Base-by-base conservation (phyloP, 1,284 basidiomycete species). In the Pseudozyma tsukubaensis region DNA sequence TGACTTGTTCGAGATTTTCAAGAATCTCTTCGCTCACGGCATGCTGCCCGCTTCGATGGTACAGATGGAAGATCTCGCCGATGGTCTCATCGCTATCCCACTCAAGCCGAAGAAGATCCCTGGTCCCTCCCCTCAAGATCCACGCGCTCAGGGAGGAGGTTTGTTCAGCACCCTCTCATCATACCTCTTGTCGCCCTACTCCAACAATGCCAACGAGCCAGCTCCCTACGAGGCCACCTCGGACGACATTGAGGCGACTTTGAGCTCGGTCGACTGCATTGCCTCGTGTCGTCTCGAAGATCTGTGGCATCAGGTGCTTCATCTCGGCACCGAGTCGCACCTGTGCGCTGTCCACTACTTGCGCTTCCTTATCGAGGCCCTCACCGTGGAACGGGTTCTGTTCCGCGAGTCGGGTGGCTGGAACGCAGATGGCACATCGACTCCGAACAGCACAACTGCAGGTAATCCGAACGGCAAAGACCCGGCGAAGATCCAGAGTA, bases 221-320 rank as follows among this genome's bases (percentile, higher is more conserved):
- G 76, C 78, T 0, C 89, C 93, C 2, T 92, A 93, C 11, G 85
- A 86, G 44, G 85, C 85, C 14, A 93, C 91, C 0, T 92, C 94
- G 29, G 88, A 92, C 32, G 95, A 99, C 78, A 87, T 98, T 19
- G 97, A 99, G 85, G 94, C 91, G 64, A 97, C 96, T 0, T 87
- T 99, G 9, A 95, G 93, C 72, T 92, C 97, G 1, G 92, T 97
- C 50, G 97, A 99, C 84, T 98, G 94, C 83, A 91, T 99, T 69
- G 91, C 91, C 3, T 94, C 94, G 9, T 99, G 97, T 85, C 90
- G 92, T 50, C 86, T 99, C 24, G 95, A 98, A 76, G 94, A 97
- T 83, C 88, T 99, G 2, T 98, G 98, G 85, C 90, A 89, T 44
- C 93, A 98, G 84, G 92, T 98, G 35, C 90, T 92, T 92, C 94